Evolutionary conservation across 257 asterid species (phyloP).

Genomic region (Salvia hispanica): DNA sequence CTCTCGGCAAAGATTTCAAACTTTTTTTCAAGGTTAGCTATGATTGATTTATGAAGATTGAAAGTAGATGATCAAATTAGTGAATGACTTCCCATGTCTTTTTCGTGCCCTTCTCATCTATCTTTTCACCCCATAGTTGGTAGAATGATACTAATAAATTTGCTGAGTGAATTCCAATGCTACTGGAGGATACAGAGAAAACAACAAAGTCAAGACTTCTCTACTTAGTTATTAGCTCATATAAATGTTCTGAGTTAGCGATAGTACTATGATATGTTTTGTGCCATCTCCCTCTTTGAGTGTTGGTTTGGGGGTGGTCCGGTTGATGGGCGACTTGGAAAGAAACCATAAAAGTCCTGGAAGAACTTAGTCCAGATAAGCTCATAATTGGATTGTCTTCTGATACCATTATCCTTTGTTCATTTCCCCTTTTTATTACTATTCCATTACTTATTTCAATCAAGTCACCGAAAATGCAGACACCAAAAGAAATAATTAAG

Average conservation of each 20-base stretch:
- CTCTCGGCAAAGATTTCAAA: slow-evolving; percentile 91
- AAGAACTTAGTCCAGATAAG: background rate
- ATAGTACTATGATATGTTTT: slow-evolving; percentile 1
- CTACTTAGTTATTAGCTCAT: slow-evolving; percentile 20
- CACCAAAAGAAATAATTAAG: background rate
- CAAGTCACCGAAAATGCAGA: background rate
- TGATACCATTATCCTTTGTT: background rate
- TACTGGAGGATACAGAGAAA: slow-evolving; percentile 5
- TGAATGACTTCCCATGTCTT: background rate
- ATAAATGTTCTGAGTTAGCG: slow-evolving; percentile 19
- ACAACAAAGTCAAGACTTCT: slow-evolving; percentile 15
- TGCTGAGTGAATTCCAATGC: slow-evolving; percentile 11
- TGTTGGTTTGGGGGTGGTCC: no score
- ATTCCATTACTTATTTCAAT: background rate
- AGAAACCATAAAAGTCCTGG: background rate
- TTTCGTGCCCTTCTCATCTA: slow-evolving; percentile 4
- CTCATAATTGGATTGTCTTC: background rate
- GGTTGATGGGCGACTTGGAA: background rate
- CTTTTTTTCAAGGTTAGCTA: slow-evolving; percentile 84
- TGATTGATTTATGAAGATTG: slow-evolving; percentile 29
- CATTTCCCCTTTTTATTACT: background rate
- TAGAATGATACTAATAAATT: slow-evolving; percentile 24
- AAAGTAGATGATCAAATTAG: background rate
- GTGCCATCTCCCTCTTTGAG: background rate
- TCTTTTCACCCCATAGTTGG: slow-evolving; percentile 14